These are phyloP conservation scores for Daldinia caldariorum DNA, from an alignment of 495 filamentous ascomycete genomes.

Conservation along the genomic window DNA sequence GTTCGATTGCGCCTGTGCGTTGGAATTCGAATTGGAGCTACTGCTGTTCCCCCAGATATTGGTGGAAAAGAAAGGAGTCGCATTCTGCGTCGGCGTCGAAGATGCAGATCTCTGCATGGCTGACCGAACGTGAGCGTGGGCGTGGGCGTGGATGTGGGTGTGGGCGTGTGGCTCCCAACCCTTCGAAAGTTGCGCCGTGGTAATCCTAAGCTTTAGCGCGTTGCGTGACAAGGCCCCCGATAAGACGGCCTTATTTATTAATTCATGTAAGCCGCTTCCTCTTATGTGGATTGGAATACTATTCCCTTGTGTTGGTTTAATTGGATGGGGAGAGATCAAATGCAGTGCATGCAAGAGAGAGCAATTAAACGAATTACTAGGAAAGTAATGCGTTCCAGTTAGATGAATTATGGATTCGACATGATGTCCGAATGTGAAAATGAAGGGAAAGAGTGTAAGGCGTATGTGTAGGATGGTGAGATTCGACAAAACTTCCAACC, in stretches of 20 bases:
- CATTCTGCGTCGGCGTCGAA: conserved; percentile 51
- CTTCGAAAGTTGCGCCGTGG: conserved; percentile 37
- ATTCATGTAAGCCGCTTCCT: conserved; percentile 35
- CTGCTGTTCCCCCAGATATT: conserved; percentile 52
- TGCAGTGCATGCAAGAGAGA: conserved; percentile 20
- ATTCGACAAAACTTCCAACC: no score
- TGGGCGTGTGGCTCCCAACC: conserved; percentile 29
- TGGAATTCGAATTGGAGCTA: conserved; percentile 24
- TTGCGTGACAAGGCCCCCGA: conserved; percentile 23
- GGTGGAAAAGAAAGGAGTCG: conserved; percentile 56
- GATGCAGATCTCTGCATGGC: conserved; percentile 55
- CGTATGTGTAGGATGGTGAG: background rate
- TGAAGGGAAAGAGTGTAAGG: conserved; percentile 6
- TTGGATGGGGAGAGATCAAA: conserved; percentile 42
- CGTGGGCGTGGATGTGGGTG: conserved; percentile 1
- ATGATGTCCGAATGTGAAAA: conserved; percentile 29
- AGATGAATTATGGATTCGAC: conserved; percentile 32
- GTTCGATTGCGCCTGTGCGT: conserved; percentile 31
- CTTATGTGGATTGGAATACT: conserved; percentile 35
- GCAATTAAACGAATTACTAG: conserved; percentile 34
- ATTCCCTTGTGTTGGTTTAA: conserved; percentile 31
- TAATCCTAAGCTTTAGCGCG: conserved; percentile 42
- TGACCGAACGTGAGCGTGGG: conserved; percentile 20
- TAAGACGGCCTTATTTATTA: conserved; percentile 23
- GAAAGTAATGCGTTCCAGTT: conserved; percentile 26